Evolutionary conservation across 345 rosid species (phyloP).

Genomic region (Balakata baccata): DNA sequence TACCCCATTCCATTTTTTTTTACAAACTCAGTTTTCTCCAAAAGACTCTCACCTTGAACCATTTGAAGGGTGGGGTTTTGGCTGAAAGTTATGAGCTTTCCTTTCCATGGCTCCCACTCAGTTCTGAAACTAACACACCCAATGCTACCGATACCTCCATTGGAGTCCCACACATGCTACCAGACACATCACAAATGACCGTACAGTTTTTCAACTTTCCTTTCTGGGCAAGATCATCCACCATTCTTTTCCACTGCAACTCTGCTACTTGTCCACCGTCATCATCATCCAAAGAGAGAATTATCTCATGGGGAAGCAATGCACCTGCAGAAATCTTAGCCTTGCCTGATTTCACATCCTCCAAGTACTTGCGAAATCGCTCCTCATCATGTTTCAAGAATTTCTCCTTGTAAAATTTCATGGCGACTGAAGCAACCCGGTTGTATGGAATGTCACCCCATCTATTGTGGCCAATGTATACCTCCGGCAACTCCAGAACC

Average conservation of each 20-base stretch:
- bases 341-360: constrained; percentile 44
- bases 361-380: constrained; percentile 41
- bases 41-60: constrained; percentile 38
- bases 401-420: constrained; percentile 53
- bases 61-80: constrained; percentile 34
- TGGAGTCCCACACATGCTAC: constrained; percentile 17
- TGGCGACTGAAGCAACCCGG: constrained; percentile 58
- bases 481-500: constrained; percentile 55
- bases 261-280: constrained; percentile 51
- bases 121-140: constrained; percentile 48
- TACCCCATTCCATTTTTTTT: constrained; percentile 29
- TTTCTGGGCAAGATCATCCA: too few relatives aligned
- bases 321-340: constrained; percentile 55
- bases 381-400: constrained; percentile 45
- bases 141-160: constrained; percentile 61
- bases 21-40: constrained; percentile 37
- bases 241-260: constrained; percentile 60
- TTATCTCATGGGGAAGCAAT: constrained; percentile 64
- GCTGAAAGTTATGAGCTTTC: constrained; percentile 59
- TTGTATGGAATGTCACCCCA: constrained; percentile 52
- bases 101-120: constrained; percentile 68
- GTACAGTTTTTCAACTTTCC: too few relatives aligned
- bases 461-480: constrained; percentile 45
- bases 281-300: constrained; percentile 28
- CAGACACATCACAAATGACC: background rate